Base-by-base conservation (phyloP, 1,284 basidiomycete genomes). In the Rhodofomes roseus region DNA sequence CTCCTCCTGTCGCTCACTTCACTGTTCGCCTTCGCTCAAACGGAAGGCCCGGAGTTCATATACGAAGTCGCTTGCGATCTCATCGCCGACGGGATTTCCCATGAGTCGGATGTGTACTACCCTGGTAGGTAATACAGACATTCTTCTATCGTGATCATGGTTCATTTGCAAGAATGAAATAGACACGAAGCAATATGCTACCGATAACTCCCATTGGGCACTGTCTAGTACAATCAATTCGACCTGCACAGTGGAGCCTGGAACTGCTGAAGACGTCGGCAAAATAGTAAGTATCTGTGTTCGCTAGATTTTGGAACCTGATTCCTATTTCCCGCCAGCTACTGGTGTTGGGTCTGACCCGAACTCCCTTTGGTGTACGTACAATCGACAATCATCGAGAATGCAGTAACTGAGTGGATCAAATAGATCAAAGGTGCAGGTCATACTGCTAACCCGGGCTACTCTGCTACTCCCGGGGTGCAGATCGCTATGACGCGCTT, bases 391-490 rank as follows among this genome's bases (percentile, higher is more conserved):
- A 6, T 22, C 25, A 22, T n/a, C 31, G 20, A 11, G 6, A 44
- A 22, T 27, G 43, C 43, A 18, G n/a, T 36, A 1, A 36, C n/a
- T 37, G 7, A 34, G 31, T 36, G n/a, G 29, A n/a, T 16, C 46
- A 1, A 37, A 11, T 34, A 52, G 50, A 52, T 83, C 60, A 82
- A 82, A 65, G 76, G 79, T 6, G 82, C 78, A 27, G 81, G 81
- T 0, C 81, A 83, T 65, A 64, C 77, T 0, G 68, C 74, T 4
- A 81, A 81, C 63, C 74, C 73, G 1, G 77, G 77, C 1, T 82
- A 79, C 68, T 81, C 80, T n/a, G 83, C 82, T 0, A 82, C 81
- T 1, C 62, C 68, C 0, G 82, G 82, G n/a, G 76, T 85, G 8
- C 81, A 83, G 39, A 82, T 85, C 64, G 71, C 76, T 8, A 76